phyloP scores from a whole-genome alignment of 2,329 filamentous ascomycete species.

The Cryoendolithus antarcticus region DNA sequence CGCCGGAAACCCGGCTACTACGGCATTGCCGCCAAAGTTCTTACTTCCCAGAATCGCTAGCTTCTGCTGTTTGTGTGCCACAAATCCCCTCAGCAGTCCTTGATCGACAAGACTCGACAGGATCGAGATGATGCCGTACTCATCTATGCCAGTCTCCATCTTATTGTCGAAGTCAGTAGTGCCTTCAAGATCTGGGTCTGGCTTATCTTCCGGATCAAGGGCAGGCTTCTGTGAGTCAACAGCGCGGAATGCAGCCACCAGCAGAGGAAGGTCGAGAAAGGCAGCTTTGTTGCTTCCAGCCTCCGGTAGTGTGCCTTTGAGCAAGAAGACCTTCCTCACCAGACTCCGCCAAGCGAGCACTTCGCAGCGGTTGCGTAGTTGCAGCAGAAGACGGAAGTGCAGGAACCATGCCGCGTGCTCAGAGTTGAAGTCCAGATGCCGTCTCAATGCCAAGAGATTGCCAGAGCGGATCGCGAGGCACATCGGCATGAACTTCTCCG shows the following conservation, averaged over 20 bases:
- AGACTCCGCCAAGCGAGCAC: slow-evolving; percentile 76
- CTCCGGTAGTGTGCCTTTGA: slow-evolving; percentile 60
- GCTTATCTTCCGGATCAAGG: slow-evolving; percentile 19
- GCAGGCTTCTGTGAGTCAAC: slow-evolving; percentile 11
- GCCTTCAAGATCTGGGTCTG: slow-evolving; percentile 16
- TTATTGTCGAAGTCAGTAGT: background rate
- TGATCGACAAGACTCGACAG: slow-evolving; percentile 67
- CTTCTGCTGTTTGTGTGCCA: slow-evolving; percentile 62
- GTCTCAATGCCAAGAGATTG: slow-evolving; percentile 61
- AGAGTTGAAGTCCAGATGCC: slow-evolving; percentile 45
- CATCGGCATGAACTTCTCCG: slow-evolving; percentile 59
- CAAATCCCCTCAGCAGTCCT: slow-evolving; percentile 69
- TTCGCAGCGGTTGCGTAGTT: slow-evolving; percentile 64
- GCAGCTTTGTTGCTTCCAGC: slow-evolving; percentile 22
- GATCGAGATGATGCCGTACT: slow-evolving; percentile 46
- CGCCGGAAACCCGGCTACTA: slow-evolving; percentile 62
- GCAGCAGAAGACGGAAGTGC: slow-evolving; percentile 60
- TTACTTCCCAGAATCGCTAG: slow-evolving; percentile 75
- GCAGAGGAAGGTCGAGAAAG: slow-evolving; percentile 51
- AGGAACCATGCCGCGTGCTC: slow-evolving; percentile 61
- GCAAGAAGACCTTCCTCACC: slow-evolving; percentile 62
- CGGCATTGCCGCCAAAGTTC: slow-evolving; percentile 37
- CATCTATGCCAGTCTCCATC: slow-evolving; percentile 29
- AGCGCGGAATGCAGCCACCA: slow-evolving; percentile 27
- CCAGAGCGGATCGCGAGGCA: slow-evolving; percentile 59